These are phyloP conservation scores for Trifolium fragiferum DNA, from an alignment of 306 rosid genomes.

Conservation along the genomic window DNA sequence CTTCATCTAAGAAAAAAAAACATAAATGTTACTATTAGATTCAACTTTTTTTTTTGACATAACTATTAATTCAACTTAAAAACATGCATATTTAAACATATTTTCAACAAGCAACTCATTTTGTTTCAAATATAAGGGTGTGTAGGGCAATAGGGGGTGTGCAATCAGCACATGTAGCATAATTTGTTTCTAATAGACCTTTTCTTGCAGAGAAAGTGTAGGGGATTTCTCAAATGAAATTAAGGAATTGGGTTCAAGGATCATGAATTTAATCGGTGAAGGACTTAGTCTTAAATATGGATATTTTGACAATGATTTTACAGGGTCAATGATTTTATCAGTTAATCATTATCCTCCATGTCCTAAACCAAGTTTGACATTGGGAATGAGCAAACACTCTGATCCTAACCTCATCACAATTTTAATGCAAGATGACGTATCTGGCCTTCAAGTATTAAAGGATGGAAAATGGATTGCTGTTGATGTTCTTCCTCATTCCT, in stretches of 20 bases:
- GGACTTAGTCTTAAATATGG: conserved; percentile 38
- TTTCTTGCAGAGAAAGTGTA: conserved; percentile 34
- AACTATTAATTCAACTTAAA: too few relatives aligned
- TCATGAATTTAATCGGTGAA: conserved; percentile 40
- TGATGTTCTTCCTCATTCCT: conserved; percentile 40
- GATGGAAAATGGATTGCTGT: conserved; percentile 44
- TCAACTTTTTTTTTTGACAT: too few relatives aligned
- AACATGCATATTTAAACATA: too few relatives aligned
- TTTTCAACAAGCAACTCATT: too few relatives aligned
- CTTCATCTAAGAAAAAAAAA: too few relatives aligned
- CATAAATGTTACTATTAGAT: too few relatives aligned
- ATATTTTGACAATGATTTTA: conserved; percentile 40
- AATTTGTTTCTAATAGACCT: not conserved
- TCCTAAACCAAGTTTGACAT: conserved; percentile 47
- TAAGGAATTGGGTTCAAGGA: conserved; percentile 35
- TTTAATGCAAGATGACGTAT: conserved; percentile 36
- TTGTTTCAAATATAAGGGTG: too few relatives aligned
- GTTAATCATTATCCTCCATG: conserved; percentile 40
- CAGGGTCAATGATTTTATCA: not conserved
- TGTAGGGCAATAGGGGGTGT: too few relatives aligned
- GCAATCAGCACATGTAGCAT: not conserved
- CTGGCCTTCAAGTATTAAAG: conserved; percentile 45
- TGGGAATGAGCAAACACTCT: conserved; percentile 40
- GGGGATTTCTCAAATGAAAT: conserved; percentile 39
- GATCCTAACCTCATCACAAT: conserved; percentile 47